phyloP scores from a whole-genome alignment of 805 yeast species.

The Scheffersomyces spartinae region DNA sequence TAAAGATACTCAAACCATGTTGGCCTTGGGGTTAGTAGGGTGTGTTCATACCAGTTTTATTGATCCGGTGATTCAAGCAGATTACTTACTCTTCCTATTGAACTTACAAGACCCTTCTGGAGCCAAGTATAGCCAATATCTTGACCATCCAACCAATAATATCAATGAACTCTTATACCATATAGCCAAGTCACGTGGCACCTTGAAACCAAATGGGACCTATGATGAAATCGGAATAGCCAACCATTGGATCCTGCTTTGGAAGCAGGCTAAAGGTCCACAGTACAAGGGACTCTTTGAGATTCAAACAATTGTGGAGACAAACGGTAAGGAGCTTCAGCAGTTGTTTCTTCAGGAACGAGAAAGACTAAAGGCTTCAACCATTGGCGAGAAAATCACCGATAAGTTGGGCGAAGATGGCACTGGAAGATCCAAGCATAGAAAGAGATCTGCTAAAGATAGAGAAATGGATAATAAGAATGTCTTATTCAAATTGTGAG shows the following conservation, averaged over 20 bases:
- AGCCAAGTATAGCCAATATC: conserved; percentile 30
- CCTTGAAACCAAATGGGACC: conserved; percentile 18
- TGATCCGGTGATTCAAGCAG: conserved; percentile 82
- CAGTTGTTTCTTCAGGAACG: conserved; percentile 15
- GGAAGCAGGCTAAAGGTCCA: conserved; percentile 44
- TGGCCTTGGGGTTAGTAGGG: conserved; percentile 62
- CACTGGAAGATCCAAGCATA: conserved; percentile 18
- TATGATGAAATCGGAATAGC: conserved; percentile 54
- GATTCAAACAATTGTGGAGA: conserved; percentile 18
- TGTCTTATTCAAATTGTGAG: conserved; percentile 22
- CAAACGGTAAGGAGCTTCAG: conserved; percentile 13
- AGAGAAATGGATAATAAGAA: conserved; percentile 28
- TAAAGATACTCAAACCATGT: conserved; percentile 54
- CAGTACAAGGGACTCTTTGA: conserved; percentile 24
- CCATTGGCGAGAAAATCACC: conserved; percentile 16
- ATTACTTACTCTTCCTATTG: conserved; percentile 63
- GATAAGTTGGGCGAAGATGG: conserved; percentile 30
- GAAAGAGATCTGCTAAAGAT: conserved; percentile 33
- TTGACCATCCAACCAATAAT: conserved; percentile 60
- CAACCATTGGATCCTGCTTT: conserved; percentile 45
- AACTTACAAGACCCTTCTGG: conserved; percentile 50
- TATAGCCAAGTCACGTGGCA: conserved; percentile 31
- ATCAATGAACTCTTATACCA: conserved; percentile 42
- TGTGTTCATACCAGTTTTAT: conserved; percentile 58
- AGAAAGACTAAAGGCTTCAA: conserved; percentile 15